Evolutionary conservation across 2,329 filamentous ascomycete species (phyloP).

Genomic region (Endothia cerciana): DNA sequence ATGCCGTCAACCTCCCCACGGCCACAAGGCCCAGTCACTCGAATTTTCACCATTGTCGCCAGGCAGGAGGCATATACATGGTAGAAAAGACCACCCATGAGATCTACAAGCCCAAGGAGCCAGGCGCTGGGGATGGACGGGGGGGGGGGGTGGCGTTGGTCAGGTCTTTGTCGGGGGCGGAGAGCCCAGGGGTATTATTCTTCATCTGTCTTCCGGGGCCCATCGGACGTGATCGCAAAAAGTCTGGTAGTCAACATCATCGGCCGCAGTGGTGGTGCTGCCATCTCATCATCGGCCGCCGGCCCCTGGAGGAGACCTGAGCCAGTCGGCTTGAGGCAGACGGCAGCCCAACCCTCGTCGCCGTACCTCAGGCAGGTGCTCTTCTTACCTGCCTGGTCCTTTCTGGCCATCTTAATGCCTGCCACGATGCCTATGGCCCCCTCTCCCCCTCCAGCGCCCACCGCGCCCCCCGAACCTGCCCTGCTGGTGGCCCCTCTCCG

Average conservation of each 20-base stretch:
- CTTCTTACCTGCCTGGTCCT: background rate
- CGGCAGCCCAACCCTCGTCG: background rate
- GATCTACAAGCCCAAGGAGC: too few relatives aligned
- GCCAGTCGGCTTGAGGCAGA: background rate
- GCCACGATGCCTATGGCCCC: slow-evolving; percentile 35
- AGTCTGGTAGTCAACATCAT: background rate
- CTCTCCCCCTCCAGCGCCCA: slow-evolving; percentile 39
- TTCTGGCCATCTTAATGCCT: slow-evolving; percentile 18
- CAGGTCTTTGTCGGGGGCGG: background rate
- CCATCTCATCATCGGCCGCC: background rate
- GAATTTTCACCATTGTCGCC: too few relatives aligned
- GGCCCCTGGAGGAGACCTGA: background rate
- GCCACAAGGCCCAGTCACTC: too few relatives aligned
- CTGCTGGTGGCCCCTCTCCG: slow-evolving; percentile 38
- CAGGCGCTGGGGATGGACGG: too few relatives aligned
- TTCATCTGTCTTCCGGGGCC: background rate
- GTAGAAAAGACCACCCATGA: too few relatives aligned
- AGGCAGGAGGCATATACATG: too few relatives aligned
- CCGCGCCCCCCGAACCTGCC: slow-evolving; percentile 41
- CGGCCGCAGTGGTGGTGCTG: background rate
- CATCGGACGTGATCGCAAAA: background rate
- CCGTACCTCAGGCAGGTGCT: background rate
- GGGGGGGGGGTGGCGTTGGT: background rate
- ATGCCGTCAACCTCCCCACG: background rate
- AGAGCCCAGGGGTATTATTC: background rate